These are phyloP conservation scores for Suillus clintonianus DNA, from an alignment of 768 basidiomycete species.

Conservation along the genomic window DNA sequence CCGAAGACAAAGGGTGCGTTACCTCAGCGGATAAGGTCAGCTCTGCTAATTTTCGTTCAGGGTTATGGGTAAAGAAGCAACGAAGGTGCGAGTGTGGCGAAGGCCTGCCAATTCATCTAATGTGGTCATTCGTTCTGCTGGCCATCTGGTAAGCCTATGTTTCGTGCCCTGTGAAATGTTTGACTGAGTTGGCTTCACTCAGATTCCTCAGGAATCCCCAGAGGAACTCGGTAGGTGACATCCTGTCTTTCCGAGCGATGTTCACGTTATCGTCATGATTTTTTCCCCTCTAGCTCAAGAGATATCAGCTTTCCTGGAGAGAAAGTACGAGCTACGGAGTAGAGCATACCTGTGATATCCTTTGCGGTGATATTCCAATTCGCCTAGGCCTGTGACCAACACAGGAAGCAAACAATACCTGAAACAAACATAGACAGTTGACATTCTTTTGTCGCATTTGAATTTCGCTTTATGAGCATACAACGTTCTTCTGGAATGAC, in stretches of 20 bases:
- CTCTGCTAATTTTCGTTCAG: constrained; percentile 12
- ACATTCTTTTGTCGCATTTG: background rate
- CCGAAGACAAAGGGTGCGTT: constrained; percentile 12
- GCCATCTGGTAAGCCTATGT: constrained; percentile 28
- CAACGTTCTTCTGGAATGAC: background rate
- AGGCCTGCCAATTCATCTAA: constrained; percentile 32
- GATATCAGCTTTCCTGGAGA: background rate
- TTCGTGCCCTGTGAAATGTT: too few species aligned
- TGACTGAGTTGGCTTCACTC: too few species aligned
- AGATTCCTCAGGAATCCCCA: constrained; percentile 33
- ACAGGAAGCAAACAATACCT: background rate
- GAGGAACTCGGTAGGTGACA: constrained; percentile 28
- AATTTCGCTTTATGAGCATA: background rate
- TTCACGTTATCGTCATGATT: background rate
- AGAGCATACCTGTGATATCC: background rate
- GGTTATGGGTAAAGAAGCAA: constrained; percentile 10
- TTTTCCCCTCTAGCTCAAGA: background rate
- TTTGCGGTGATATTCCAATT: background rate
- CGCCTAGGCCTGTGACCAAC: background rate
- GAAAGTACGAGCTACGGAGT: background rate
- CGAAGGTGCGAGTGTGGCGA: constrained; percentile 28
- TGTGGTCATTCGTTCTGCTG: constrained; percentile 24
- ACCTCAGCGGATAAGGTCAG: background rate
- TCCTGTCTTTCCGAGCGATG: background rate
- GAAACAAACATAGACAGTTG: background rate